phyloP scores from a whole-genome alignment of 345 rosid species.

The Eucalyptus melliodora region DNA sequence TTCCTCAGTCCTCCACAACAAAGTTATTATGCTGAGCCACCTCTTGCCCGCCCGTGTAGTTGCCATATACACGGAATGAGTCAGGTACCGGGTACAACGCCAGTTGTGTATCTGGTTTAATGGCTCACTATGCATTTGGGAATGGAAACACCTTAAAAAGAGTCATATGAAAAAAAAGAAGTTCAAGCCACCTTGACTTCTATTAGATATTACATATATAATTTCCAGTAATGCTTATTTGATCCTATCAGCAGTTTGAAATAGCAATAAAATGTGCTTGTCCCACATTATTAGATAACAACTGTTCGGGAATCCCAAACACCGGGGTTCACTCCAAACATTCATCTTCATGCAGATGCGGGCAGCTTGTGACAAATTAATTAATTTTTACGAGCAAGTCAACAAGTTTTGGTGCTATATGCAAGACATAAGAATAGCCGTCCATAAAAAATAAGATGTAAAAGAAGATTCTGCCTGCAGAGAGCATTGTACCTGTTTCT shows the following conservation, averaged over 20 bases:
- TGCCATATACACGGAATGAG: background rate
- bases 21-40: background rate
- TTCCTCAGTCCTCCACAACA: background rate
- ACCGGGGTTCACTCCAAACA: background rate
- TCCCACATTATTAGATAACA: background rate
- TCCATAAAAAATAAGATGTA: background rate
- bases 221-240: background rate
- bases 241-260: background rate
- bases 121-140: background rate
- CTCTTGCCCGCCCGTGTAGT: fast-evolving
- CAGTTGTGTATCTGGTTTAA: background rate
- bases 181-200: background rate
- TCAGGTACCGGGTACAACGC: background rate
- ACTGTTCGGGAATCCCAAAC: background rate
- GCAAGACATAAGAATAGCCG: background rate
- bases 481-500: background rate
- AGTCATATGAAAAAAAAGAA: background rate
- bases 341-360: background rate
- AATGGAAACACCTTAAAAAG: background rate
- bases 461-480: background rate
- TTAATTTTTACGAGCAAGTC: background rate
- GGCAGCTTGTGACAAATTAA: background rate
- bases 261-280: background rate
- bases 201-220: background rate
- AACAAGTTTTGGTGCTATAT: background rate